Base-by-base conservation (phyloP, 805 yeast genomes). In the Starmera dryadoides region DNA sequence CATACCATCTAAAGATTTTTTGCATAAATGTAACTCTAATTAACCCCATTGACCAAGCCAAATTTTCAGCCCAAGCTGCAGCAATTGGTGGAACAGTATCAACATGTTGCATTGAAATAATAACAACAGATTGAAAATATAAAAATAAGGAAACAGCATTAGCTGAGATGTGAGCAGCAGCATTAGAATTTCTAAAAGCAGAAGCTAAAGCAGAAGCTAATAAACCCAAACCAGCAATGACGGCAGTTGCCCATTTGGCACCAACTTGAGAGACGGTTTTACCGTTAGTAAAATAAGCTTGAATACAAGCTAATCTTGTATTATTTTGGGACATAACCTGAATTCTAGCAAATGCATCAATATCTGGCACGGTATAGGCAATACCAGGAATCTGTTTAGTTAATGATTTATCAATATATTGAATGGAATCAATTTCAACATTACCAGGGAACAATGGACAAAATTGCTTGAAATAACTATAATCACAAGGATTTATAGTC, bases 21-120 rank as follows among this genome's bases (percentile, higher is more conserved):
- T 89, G 96, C 95, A 89, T 85, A 57, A 88, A 89, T 3, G 55
- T 52, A 31, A 84, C 74, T 56, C 81, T 69, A 49, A 89, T 86
- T 43, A 89, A 69, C 2, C 97, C 97, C 84, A 89, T 85, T 2
- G 96, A 86, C 97, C 97, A 89, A 22, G 87, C 88, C 53, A 89
- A 68, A 55, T 89, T 88, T 59, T 86, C 94, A 6, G 88, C 69
- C 97, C 97, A 89, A 9, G 95, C 79, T 11, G 84, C 73, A 8
- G 95, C 96, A 53, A 89, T 86, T 15, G 96, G 96, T 8, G 97
- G 97, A 5, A 86, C 81, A 42, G 82, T 69, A 52, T 81, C 86
- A 35, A 87, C 96, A 45, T 83, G 82, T 58, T 81, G 75, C 96
- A 89, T 86, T 22, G 82, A 69, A 33, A 88, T 79, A 37, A 88